A percentile compares a stretch with the other conserved stretches of the same genome.
phyloP scores from a whole-genome alignment of 129 eudicot genomes.

The Saposhnikovia divaricata region DNA sequence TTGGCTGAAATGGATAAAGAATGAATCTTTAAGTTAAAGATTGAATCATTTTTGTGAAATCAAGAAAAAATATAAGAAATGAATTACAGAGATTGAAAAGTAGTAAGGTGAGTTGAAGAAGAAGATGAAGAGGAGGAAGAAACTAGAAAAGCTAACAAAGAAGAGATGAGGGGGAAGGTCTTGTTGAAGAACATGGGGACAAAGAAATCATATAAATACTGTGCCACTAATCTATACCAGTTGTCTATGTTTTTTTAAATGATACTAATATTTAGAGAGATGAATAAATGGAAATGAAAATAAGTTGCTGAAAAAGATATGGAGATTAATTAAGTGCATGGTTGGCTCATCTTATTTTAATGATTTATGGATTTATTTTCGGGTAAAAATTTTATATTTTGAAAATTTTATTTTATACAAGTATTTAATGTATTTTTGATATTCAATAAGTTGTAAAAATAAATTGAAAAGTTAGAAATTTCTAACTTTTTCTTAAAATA shows the following conservation, averaged over 20 bases:
- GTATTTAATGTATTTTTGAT: too few relatives aligned
- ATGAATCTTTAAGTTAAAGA: background rate
- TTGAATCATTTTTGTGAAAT: background rate
- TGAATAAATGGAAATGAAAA: too few relatives aligned
- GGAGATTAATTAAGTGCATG: too few relatives aligned
- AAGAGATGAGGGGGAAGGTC: background rate
- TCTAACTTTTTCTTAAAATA: too few relatives aligned
- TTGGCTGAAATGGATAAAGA: background rate
- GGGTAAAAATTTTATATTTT: too few relatives aligned
- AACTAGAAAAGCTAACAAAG: background rate
- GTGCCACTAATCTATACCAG: background rate
- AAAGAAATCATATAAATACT: background rate
- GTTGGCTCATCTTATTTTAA: too few relatives aligned
- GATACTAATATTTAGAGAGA: too few relatives aligned
- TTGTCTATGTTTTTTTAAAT: background rate
- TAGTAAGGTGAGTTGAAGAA: background rate
- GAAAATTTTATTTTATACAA: too few relatives aligned
- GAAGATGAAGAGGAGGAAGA: background rate
- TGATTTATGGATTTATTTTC: too few relatives aligned
- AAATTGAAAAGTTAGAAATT: too few relatives aligned
- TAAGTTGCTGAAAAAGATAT: too few relatives aligned
- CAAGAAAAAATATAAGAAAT: background rate
- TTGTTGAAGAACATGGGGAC: background rate
- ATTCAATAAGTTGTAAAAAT: too few relatives aligned
- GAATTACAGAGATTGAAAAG: background rate